These are phyloP conservation scores for Asterionellopsis glacialis DNA, from an alignment of 108 stramenopile species.

Conservation along the genomic window DNA sequence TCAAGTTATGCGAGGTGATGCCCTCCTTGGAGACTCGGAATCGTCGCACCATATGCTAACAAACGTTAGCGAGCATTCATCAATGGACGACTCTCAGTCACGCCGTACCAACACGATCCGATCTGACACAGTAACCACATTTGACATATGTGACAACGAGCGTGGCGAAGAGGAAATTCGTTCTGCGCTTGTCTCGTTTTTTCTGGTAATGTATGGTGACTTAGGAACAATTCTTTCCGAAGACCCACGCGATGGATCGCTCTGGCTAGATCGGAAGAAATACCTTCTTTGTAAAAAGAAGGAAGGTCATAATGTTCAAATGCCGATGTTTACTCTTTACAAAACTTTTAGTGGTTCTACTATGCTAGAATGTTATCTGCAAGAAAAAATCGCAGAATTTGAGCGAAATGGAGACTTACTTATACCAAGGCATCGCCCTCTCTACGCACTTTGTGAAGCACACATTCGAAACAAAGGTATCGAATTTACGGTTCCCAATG, in stretches of 20 bases:
- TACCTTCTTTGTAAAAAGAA: slow-evolving; percentile 24
- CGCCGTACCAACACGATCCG: slow-evolving; percentile 5
- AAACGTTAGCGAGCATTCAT: too few relatives aligned
- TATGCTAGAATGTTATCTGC: slow-evolving; percentile 27
- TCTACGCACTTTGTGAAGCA: slow-evolving; percentile 28
- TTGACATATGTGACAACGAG: slow-evolving; percentile 25
- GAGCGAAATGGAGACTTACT: slow-evolving; percentile 11
- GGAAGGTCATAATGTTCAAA: slow-evolving; percentile 23
- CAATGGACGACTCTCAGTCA: slow-evolving; percentile 9
- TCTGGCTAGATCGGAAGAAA: slow-evolving; percentile 33
- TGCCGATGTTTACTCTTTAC: slow-evolving; percentile 31
- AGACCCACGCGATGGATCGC: slow-evolving; percentile 16
- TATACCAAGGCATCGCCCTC: slow-evolving; percentile 30
- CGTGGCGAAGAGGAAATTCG: slow-evolving; percentile 38
- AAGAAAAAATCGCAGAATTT: slow-evolving; percentile 24
- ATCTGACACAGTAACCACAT: slow-evolving; percentile 19
- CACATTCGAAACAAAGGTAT: slow-evolving; percentile 34
- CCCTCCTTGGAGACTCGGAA: slow-evolving; percentile 5
- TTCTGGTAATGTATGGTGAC: slow-evolving; percentile 38
- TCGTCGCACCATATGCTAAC: too few relatives aligned
- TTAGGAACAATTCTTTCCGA: slow-evolving; percentile 28
- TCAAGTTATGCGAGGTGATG: slow-evolving; percentile 7
- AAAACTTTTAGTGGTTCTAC: slow-evolving; percentile 21
- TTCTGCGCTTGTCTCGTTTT: slow-evolving; percentile 35
- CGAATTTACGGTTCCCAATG: slow-evolving; percentile 23